Conservation (phyloP, 164 flowering plant genomes). For the Umbilicus rupestris region DNA sequence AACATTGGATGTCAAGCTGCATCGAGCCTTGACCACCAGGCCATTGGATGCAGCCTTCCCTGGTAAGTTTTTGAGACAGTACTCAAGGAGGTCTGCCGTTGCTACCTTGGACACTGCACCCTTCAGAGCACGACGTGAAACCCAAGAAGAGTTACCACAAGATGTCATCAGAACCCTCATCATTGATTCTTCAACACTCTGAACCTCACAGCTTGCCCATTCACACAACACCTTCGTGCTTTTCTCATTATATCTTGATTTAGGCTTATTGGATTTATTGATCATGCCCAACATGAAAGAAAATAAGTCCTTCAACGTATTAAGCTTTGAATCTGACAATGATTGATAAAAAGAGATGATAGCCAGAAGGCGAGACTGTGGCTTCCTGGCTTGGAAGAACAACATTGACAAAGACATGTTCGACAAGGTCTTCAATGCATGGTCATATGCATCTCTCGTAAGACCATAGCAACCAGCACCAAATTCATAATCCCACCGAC, state of each 20-base stretch:
- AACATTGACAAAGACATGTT: conserved; percentile 11
- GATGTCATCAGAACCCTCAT: conserved; percentile 17
- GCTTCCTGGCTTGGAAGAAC: conserved; percentile 13
- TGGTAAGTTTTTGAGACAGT: conserved; percentile 23
- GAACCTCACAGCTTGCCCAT: conserved; percentile 22
- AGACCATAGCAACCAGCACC: conserved; percentile 25
- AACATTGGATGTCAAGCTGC: conserved; percentile 13
- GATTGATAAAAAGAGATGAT: conserved; percentile 17
- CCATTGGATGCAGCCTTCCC: conserved; percentile 17
- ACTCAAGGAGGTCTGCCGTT: conserved; percentile 23
- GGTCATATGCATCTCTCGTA: conserved; percentile 16
- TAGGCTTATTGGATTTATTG: not conserved
- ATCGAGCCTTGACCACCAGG: conserved; percentile 16
- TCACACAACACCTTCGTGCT: conserved; percentile 13
- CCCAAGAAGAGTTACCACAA: conserved; percentile 17
- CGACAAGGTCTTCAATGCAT: conserved; percentile 15
- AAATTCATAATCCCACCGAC: conserved; percentile 27
- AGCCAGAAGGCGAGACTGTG: conserved; percentile 11
- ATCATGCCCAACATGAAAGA: conserved; percentile 18
- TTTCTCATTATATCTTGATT: not conserved
- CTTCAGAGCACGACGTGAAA: conserved; percentile 15
- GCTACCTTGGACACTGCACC: conserved; percentile 19
- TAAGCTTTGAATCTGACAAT: conserved; percentile 14
- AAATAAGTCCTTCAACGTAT: conserved; percentile 21
- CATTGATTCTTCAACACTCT: conserved; percentile 16